These are phyloP conservation scores for Russula brevipes DNA, from an alignment of 768 basidiomycete species.

Conservation along the genomic window DNA sequence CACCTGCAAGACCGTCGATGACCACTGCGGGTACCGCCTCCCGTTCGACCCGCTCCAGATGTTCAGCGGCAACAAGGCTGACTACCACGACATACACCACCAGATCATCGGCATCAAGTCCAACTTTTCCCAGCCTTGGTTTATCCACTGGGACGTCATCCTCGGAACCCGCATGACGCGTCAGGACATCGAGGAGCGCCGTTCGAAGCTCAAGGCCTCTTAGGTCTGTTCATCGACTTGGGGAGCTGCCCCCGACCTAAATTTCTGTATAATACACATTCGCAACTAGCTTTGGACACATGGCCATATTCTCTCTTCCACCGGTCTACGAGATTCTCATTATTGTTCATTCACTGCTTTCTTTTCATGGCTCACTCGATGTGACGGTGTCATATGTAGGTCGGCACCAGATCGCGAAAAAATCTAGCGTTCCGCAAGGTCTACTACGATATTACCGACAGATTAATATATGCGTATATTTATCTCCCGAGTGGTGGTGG, in stretches of 20 bases:
- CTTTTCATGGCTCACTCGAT: background rate
- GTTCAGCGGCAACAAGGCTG: conserved; percentile 82
- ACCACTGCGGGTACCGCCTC: conserved; percentile 86
- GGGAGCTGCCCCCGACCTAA: background rate
- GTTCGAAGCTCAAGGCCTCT: conserved; percentile 11
- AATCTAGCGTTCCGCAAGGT: conserved; percentile 8
- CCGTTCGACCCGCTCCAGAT: conserved; percentile 92
- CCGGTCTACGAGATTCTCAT: background rate
- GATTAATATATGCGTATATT: conserved; percentile 23
- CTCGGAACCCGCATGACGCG: conserved; percentile 83
- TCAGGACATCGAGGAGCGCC: conserved; percentile 52
- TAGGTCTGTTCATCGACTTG: background rate
- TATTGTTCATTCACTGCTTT: background rate
- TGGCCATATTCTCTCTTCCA: background rate
- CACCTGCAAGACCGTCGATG: conserved; percentile 90
- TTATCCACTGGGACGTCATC: conserved; percentile 86
- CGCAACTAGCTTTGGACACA: background rate
- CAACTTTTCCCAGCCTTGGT: conserved; percentile 96
- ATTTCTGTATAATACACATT: background rate
- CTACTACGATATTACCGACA: conserved; percentile 5
- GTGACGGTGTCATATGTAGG: background rate
- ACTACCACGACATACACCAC: conserved; percentile 98
- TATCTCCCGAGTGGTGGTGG: conserved; percentile 19
- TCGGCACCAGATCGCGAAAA: background rate
- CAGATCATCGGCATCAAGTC: conserved; percentile 89